phyloP scores from a whole-genome alignment of 148 eudicot genomes.

The Silene latifolia region DNA sequence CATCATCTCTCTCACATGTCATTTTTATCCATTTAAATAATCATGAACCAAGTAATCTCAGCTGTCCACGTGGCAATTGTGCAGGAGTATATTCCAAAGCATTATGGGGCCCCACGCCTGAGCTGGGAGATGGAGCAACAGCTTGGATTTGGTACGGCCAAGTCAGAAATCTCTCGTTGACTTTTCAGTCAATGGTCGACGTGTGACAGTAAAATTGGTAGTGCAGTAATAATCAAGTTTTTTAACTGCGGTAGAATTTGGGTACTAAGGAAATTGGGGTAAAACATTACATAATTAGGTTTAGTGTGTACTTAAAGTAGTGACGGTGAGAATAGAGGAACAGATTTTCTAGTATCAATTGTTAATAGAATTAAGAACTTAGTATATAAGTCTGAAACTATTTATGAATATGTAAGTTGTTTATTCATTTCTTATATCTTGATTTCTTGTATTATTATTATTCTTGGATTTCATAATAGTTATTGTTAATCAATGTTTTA shows the following conservation, averaged over 20 bases:
- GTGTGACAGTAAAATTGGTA: constrained; percentile 10
- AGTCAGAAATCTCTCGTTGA: constrained; percentile 73
- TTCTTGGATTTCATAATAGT: background rate
- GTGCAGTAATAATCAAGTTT: background rate
- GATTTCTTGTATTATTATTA: background rate
- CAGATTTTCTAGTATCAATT: background rate
- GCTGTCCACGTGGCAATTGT: background rate
- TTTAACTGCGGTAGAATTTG: constrained; percentile 15
- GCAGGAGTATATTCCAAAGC: constrained; percentile 67
- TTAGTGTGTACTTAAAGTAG: background rate
- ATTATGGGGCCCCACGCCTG: constrained; percentile 46
- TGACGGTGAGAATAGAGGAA: background rate
- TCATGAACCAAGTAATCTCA: background rate
- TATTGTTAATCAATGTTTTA: background rate
- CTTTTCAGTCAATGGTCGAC: background rate
- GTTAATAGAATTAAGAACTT: constrained; percentile 6
- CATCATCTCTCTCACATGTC: background rate
- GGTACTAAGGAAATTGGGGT: background rate
- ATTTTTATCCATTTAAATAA: background rate
- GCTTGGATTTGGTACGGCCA: constrained; percentile 40
- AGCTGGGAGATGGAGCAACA: constrained; percentile 97
- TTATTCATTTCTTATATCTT: constrained; percentile 1
- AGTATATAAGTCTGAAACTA: background rate
- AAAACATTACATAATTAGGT: background rate
- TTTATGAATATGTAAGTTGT: background rate